phyloP scores from a whole-genome alignment of 257 asterid species.

The Jacaranda copaia region DNA sequence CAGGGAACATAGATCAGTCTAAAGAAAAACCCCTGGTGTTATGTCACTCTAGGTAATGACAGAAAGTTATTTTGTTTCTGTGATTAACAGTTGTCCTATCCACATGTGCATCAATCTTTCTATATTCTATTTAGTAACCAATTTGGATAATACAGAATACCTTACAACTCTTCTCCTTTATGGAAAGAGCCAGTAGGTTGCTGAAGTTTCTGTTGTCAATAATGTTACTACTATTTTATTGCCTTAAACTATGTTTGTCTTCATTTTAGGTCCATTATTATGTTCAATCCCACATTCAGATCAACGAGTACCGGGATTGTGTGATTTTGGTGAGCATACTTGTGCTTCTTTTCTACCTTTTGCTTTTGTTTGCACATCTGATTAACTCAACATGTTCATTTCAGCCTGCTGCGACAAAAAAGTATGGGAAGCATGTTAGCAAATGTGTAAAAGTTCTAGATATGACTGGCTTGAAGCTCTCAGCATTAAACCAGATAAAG shows the following conservation, averaged over 20 bases:
- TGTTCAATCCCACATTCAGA: constrained; percentile 78
- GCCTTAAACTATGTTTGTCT: constrained; percentile 16
- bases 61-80: too few relatives aligned
- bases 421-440: constrained; percentile 57
- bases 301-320: constrained; percentile 75
- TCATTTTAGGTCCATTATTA: constrained; percentile 65
- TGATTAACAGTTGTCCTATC: too few relatives aligned
- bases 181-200: too few relatives aligned
- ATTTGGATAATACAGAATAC: not conserved
- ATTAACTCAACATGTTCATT: constrained; percentile 25
- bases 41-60: too few relatives aligned
- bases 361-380: not conserved
- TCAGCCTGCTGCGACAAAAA: constrained; percentile 62
- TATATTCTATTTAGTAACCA: too few relatives aligned
- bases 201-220: not conserved
- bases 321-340: constrained; percentile 60
- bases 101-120: too few relatives aligned
- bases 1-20: too few relatives aligned
- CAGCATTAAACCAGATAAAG: constrained; percentile 67
- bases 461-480: constrained; percentile 73
- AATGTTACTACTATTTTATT: not conserved
- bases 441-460: constrained; percentile 67
- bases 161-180: not conserved
- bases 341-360: not conserved
- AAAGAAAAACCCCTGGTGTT: too few relatives aligned